Evolutionary conservation across 2,329 filamentous ascomycete species (phyloP).

Genomic region (Eutypella sp.): DNA sequence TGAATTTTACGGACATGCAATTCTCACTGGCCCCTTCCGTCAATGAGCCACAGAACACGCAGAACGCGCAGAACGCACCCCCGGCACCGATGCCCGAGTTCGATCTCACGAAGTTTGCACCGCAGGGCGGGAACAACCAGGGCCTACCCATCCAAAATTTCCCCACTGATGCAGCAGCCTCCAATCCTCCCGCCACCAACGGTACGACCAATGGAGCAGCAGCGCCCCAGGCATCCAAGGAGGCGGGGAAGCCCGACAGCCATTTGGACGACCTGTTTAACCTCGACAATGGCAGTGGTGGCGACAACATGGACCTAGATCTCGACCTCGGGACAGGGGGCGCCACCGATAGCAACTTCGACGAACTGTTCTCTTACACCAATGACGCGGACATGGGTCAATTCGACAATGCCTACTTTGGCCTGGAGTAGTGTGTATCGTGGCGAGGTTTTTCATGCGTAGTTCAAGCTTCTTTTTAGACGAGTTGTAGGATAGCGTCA

Average conservation of each 20-base stretch:
- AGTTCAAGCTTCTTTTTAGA: too few relatives aligned
- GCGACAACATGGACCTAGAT: conserved; percentile 34
- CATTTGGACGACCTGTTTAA: conserved; percentile 45
- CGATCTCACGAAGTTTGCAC: conserved; percentile 40
- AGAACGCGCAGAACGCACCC: conserved; percentile 25
- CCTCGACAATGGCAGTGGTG: conserved; percentile 31
- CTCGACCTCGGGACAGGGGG: conserved; percentile 34
- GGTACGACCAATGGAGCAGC: conserved; percentile 6
- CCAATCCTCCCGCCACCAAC: background rate
- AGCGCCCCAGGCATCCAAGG: conserved; percentile 11
- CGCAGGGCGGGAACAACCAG: conserved; percentile 18
- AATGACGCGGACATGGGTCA: conserved; percentile 41
- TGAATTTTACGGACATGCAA: conserved; percentile 53
- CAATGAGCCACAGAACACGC: conserved; percentile 23
- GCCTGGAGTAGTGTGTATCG: conserved; percentile 19
- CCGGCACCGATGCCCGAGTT: conserved; percentile 35
- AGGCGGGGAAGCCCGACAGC: conserved; percentile 21
- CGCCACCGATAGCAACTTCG: conserved; percentile 40
- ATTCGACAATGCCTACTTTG: conserved; percentile 45
- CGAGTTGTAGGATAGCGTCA: too few relatives aligned
- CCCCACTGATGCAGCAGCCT: background rate
- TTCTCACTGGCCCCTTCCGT: conserved; percentile 46
- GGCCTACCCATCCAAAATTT: conserved; percentile 14
- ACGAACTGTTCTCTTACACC: conserved; percentile 44
- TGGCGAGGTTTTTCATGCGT: too few relatives aligned